These are phyloP conservation scores for Botryosphaeria dothidea DNA, from an alignment of 2,329 filamentous ascomycete species.

Conservation along the genomic window DNA sequence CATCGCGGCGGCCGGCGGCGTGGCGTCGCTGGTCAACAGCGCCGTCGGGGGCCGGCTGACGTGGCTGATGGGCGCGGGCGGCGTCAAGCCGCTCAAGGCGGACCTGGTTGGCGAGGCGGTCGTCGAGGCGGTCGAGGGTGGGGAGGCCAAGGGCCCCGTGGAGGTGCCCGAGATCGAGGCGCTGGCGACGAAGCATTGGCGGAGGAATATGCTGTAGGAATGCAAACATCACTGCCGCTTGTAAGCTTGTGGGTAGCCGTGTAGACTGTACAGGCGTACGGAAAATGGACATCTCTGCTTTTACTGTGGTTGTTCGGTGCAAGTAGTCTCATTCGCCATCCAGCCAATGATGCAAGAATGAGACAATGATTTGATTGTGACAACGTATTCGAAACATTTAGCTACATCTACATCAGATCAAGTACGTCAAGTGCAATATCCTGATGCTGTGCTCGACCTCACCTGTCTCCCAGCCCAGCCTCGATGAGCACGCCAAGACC, in stretches of 20 bases:
- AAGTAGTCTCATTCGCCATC: no score
- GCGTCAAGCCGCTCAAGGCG: slow-evolving; percentile 82
- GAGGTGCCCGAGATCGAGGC: slow-evolving; percentile 79
- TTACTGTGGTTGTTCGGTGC: no score
- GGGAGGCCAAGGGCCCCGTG: slow-evolving; percentile 70
- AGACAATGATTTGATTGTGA: no score
- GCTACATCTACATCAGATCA: no score
- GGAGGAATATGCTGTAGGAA: slow-evolving; percentile 77
- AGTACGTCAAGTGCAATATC: no score
- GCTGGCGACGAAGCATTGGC: slow-evolving; percentile 80
- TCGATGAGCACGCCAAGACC: no score
- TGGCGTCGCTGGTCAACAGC: slow-evolving; percentile 75
- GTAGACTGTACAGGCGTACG: neutral
- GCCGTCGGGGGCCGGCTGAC: slow-evolving; percentile 75
- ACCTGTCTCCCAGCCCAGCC: no score
- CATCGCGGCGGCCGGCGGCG: slow-evolving; percentile 74
- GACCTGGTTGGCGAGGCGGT: slow-evolving; percentile 87
- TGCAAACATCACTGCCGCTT: no score
- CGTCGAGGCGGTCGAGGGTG: slow-evolving; percentile 80
- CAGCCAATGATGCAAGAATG: no score
- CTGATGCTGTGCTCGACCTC: no score
- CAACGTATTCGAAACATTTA: no score
- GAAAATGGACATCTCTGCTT: no score
- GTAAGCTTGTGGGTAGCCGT: neutral
- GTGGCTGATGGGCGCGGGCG: slow-evolving; percentile 77